Evolutionary conservation across 768 basidiomycete species (phyloP), one percentile per base, ranked within the genome.

Genomic region (Trametes maxima): DNA sequence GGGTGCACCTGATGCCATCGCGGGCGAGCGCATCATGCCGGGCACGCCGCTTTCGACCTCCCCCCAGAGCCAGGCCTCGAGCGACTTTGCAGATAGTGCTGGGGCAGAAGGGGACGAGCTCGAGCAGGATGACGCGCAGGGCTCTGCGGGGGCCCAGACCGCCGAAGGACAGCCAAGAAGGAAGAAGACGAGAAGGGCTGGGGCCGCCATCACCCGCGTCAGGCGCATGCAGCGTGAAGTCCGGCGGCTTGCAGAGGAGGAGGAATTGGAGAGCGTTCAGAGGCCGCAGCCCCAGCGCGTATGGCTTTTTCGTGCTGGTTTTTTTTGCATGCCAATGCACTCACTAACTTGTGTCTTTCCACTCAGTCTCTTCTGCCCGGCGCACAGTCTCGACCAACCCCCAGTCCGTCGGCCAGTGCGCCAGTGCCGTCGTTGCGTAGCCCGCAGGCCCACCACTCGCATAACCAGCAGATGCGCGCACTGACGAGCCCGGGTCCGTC

Each of bases 141-240:
- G 55, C 43, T 37, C 44, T 39, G 43, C 57, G 56, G 28, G 28
- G 28, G 28, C 28, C 28, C 28, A 33, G 28, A 42, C 51, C 51
- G 56, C 35, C 7, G 61, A 58, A 24, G 55, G 55, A 21, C 62
- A 64, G 54, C 57, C 62, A 36, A 64, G 52, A 54, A 64, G 59
- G 62, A 59, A 59, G 62, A 64, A 64, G 62, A 64, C 62, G n/a
- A 47, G 62, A 21, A 57, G 62, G 33, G 62, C 62, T n/a, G 62
- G 62, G 7, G 53, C 39, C 39, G 54, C 53, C 42, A 64, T 64
- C 54, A 64, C 62, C 22, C 62, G 57, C 49, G 57, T 54, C 22
- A 37, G 62, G 47, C 52, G 57, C 22, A 64, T 64, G 63, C 63
- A 64, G 50, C 63, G 63, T 42, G 63, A 64, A 45, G 63, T 64